Conservation (phyloP, 495 filamentous ascomycete species). For the Aspergillus affinis region DNA sequence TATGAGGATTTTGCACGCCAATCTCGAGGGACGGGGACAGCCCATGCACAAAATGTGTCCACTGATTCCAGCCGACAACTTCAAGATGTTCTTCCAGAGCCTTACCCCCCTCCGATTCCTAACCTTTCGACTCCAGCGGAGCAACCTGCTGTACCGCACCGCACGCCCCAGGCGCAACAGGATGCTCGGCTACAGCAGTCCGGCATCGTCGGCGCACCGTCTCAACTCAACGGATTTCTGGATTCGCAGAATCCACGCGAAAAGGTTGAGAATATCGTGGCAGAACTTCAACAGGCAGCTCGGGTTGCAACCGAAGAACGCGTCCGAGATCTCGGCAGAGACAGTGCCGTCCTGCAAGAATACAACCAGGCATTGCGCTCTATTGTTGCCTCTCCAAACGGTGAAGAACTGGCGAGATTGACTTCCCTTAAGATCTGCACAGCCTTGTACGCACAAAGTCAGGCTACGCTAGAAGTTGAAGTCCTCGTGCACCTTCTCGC, state of each 20-base stretch:
- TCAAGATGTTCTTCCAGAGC: conserved; percentile 79
- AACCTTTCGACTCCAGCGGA: conserved; percentile 79
- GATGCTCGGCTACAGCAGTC: conserved; percentile 51
- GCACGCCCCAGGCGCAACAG: conserved; percentile 64
- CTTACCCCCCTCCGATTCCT: conserved; percentile 67
- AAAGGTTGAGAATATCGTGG: conserved; percentile 65
- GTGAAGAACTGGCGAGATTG: conserved; percentile 66
- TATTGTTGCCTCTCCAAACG: conserved; percentile 48
- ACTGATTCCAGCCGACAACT: conserved; percentile 60
- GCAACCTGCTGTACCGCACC: conserved; percentile 70
- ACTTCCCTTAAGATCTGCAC: conserved; percentile 71
- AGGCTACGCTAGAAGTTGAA: conserved; percentile 70
- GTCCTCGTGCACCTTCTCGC: conserved; percentile 78
- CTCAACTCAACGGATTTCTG: conserved; percentile 63
- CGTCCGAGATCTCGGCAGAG: conserved; percentile 64
- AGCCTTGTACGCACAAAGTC: conserved; percentile 60
- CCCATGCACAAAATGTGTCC: conserved; percentile 55
- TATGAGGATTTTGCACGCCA: conserved; percentile 94
- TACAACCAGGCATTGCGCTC: conserved; percentile 56
- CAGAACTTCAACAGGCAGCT: conserved; percentile 64
- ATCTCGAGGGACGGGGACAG: conserved; percentile 55
- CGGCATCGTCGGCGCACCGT: conserved; percentile 45
- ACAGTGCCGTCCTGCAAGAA: conserved; percentile 62
- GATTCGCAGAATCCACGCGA: conserved; percentile 64
- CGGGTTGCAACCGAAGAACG: conserved; percentile 67